These are phyloP conservation scores for Echinosophora koreensis DNA, from an alignment of 306 rosid genomes.

Conservation along the genomic window DNA sequence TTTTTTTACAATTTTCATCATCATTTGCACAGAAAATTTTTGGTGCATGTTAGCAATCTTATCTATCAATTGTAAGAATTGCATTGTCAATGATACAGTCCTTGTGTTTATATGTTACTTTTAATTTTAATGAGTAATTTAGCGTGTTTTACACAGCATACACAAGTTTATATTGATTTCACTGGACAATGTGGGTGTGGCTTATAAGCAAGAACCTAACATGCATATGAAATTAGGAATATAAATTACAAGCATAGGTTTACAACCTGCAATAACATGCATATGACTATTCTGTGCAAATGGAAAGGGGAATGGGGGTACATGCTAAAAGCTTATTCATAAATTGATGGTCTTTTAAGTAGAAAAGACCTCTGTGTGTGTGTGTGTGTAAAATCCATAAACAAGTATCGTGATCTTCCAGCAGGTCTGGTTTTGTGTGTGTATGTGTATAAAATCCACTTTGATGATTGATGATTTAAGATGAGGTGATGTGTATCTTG, in stretches of 20 bases:
- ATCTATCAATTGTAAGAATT: neutral
- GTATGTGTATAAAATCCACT: constrained; percentile 27
- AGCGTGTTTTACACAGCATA: neutral
- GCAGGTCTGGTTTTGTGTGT: constrained; percentile 24
- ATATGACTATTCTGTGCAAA: neutral
- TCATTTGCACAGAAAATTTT: neutral
- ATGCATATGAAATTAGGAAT: neutral
- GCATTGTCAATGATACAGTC: constrained; percentile 8
- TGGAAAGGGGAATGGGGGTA: neutral
- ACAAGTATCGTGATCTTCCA: constrained; percentile 11
- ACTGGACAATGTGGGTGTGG: neutral
- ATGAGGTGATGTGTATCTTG: constrained; percentile 1
- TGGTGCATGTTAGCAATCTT: constrained; percentile 2
- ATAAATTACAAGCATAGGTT: neutral
- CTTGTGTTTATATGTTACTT: constrained; percentile 5
- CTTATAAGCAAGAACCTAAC: neutral
- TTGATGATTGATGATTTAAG: constrained; percentile 36
- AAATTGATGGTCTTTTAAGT: neutral
- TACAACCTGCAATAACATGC: neutral
- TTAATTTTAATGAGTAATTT: neutral
- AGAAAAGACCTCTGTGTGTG: constrained; percentile 4
- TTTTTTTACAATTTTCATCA: neutral
- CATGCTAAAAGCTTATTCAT: constrained; percentile 25
- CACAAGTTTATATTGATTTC: constrained; percentile 10
- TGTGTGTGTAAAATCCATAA: constrained; percentile 23